phyloP scores from a whole-genome alignment of 371 early-diverging fungal genomes.

The Entomophthora muscae region DNA sequence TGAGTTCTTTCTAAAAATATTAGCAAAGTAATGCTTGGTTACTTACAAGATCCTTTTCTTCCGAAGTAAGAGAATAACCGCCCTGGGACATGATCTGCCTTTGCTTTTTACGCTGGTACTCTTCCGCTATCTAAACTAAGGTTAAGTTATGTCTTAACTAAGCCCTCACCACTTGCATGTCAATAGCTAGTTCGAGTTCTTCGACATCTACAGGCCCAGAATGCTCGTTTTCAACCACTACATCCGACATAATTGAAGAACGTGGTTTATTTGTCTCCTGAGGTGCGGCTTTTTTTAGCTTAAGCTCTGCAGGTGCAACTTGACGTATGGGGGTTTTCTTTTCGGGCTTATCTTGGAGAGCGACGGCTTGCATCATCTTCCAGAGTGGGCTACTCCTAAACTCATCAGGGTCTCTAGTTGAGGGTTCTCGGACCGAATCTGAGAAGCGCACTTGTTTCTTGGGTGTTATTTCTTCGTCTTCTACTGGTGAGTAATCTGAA shows the following conservation, averaged over 20 bases:
- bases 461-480: neutral
- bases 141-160: neutral
- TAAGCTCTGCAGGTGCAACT: neutral
- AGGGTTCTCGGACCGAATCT: neutral
- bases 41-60: neutral
- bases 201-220: neutral
- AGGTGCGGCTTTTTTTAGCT: neutral
- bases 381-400: neutral
- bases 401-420: neutral
- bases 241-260: neutral
- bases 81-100: neutral
- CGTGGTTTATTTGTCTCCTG: neutral
- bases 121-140: neutral
- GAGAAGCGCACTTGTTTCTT: neutral
- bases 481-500: neutral
- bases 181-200: neutral
- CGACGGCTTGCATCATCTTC: neutral
- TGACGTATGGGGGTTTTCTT: neutral
- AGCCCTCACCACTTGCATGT: neutral
- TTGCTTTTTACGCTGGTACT: neutral
- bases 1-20: neutral
- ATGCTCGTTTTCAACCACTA: neutral
- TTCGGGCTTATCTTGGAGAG: neutral
- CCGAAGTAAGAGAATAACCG: neutral
- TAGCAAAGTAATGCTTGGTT: neutral